phyloP scores from a whole-genome alignment of 495 filamentous ascomycete genomes.

The Xylaria curta region DNA sequence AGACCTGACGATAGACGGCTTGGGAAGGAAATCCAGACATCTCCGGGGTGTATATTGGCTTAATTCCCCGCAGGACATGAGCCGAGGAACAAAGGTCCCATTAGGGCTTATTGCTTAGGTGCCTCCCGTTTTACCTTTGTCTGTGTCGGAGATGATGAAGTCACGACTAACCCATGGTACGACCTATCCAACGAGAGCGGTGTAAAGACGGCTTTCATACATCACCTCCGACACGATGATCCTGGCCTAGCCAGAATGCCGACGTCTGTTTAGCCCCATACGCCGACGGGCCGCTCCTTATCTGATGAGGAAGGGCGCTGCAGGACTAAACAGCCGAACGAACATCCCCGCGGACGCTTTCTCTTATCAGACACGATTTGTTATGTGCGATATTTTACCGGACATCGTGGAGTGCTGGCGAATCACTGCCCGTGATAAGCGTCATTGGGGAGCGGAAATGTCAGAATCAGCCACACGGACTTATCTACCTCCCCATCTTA shows the following conservation, averaged over 20 bases:
- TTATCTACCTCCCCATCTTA: constrained; percentile 1
- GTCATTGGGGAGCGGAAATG: constrained; percentile 39
- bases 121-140: neutral
- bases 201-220: neutral
- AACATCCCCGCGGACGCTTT: constrained; percentile 36
- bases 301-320: neutral
- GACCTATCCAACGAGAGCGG: constrained; percentile 1
- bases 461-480: constrained; percentile 34
- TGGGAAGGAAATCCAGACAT: neutral
- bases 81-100: neutral
- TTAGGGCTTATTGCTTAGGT: neutral
- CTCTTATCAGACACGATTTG: constrained; percentile 38
- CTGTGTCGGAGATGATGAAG: constrained; percentile 8
- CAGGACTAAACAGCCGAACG: neutral
- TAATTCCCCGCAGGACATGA: constrained; percentile 2
- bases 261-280: constrained; percentile 11
- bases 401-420: constrained; percentile 28
- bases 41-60: constrained; percentile 18
- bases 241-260: constrained; percentile 9
- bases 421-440: constrained; percentile 42
- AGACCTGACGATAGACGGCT: neutral
- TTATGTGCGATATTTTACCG: constrained; percentile 24
- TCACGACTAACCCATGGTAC: constrained; percentile 3
- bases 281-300: neutral
- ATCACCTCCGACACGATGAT: constrained; percentile 19